Conservation (phyloP, 108 stramenopile genomes). For the Epipyxis sp. region DNA sequence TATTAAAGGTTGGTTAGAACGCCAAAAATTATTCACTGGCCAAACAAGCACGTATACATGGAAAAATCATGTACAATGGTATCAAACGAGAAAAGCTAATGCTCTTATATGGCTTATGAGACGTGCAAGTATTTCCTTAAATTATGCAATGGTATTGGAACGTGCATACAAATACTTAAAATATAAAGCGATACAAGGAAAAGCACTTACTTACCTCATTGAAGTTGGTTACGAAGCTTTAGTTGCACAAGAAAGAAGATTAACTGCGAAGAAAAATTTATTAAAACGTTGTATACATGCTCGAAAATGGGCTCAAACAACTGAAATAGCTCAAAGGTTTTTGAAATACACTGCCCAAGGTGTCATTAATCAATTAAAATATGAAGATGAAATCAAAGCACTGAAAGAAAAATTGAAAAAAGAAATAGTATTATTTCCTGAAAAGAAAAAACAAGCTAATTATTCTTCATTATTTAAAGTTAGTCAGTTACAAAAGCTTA, state of each 20-base stretch:
- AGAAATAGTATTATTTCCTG: background rate
- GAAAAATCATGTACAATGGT: constrained; percentile 33
- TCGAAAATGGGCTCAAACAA: background rate
- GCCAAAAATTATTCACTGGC: background rate
- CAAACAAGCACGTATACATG: constrained; percentile 10
- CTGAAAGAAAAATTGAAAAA: background rate
- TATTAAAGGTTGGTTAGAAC: background rate
- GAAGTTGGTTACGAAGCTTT: background rate
- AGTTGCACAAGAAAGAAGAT: background rate
- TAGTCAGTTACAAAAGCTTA: background rate
- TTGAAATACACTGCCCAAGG: background rate
- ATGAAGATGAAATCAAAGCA: background rate
- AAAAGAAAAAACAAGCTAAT: background rate
- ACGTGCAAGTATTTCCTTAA: background rate
- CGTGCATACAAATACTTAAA: background rate
- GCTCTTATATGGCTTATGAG: constrained; percentile 26
- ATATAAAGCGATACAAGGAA: background rate
- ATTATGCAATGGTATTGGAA: background rate
- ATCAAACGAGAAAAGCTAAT: constrained; percentile 18
- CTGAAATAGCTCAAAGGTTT: background rate
- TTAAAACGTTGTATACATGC: constrained; percentile 29
- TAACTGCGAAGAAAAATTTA: background rate
- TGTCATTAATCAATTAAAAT: background rate
- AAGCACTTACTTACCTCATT: constrained; percentile 11
- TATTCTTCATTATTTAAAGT: constrained; percentile 8